phyloP scores from a whole-genome alignment of 345 rosid species.

The Chamaenerion angustifolium region DNA sequence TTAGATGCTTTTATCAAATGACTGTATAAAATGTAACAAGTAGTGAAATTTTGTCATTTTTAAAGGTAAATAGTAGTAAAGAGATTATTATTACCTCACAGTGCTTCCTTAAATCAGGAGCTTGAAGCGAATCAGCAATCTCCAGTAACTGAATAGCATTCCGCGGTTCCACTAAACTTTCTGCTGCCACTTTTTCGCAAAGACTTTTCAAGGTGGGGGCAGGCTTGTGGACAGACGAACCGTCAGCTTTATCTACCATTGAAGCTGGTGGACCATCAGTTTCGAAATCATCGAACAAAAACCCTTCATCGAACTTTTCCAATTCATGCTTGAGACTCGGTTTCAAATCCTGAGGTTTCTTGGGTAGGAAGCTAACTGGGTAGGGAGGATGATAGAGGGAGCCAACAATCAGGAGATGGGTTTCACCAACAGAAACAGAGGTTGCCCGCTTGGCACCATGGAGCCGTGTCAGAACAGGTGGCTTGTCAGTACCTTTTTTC shows the following conservation, averaged over 20 bases:
- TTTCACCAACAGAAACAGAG: constrained; percentile 86
- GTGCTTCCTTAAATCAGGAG: constrained; percentile 66
- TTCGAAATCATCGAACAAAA: constrained; percentile 40
- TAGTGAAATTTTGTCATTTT: too few species aligned
- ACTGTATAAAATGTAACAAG: too few species aligned
- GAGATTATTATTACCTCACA: constrained; percentile 53
- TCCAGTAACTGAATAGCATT: constrained; percentile 82
- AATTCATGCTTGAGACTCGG: constrained; percentile 19
- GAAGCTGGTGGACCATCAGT: constrained; percentile 16
- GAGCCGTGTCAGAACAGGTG: constrained; percentile 54
- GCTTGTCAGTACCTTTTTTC: constrained; percentile 40
- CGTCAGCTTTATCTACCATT: constrained; percentile 13
- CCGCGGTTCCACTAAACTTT: constrained; percentile 77
- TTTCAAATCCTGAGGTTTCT: constrained; percentile 19
- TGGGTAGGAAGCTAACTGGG: constrained; percentile 18
- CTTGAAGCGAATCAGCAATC: constrained; percentile 89
- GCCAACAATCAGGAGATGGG: constrained; percentile 70
- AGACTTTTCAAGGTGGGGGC: constrained; percentile 70
- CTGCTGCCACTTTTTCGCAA: constrained; percentile 89
- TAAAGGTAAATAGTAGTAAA: neutral
- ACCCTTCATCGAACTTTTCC: constrained; percentile 52
- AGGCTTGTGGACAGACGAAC: constrained; percentile 13
- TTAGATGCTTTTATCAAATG: too few species aligned
- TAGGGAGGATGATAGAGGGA: constrained; percentile 76
- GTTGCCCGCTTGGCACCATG: constrained; percentile 77